Conservation (phyloP, 352 stramenopile species). For the Thalassiosira ordinaria region DNA sequence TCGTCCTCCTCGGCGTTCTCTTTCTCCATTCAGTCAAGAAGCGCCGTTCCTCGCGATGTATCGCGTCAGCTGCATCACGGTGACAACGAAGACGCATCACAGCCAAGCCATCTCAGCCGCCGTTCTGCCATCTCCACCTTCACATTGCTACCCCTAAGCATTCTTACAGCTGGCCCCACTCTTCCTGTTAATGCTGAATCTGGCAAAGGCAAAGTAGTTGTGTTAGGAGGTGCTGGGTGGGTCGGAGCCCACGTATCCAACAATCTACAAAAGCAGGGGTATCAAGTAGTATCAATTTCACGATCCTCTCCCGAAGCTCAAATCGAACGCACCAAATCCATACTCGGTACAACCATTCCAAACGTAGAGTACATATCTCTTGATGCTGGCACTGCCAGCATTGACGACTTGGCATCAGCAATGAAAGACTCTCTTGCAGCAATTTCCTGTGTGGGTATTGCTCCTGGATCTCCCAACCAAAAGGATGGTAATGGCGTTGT, state of each 20-base stretch:
- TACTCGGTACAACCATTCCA: constrained; percentile 5
- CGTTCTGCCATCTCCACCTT: not conserved
- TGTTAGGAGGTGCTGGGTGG: not conserved
- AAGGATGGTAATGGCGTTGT: constrained; percentile 27
- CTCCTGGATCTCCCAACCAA: constrained; percentile 11
- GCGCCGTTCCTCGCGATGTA: not conserved
- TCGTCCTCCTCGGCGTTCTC: not conserved
- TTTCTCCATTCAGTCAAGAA: not conserved
- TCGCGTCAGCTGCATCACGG: not conserved
- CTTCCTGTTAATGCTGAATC: not conserved
- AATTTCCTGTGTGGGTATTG: constrained; percentile 32
- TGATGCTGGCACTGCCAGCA: constrained; percentile 13
- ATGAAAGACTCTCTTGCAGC: constrained; percentile 22
- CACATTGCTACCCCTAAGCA: not conserved
- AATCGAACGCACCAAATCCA: constrained; percentile 2
- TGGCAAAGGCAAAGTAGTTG: not conserved
- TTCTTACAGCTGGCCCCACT: not conserved
- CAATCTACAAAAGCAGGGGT: not conserved
- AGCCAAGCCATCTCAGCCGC: not conserved
- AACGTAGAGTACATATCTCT: constrained; percentile 11
- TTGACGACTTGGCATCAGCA: constrained; percentile 15
- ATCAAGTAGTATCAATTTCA: not conserved
- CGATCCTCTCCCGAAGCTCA: constrained; percentile 1
- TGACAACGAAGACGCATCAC: not conserved
- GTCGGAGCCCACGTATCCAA: not conserved